A percentile compares a stretch with the other conserved stretches of the same genome.
These are phyloP conservation scores for Podospora bellae-mahoneyi DNA, from an alignment of 495 filamentous ascomycete genomes.

Conservation along the genomic window DNA sequence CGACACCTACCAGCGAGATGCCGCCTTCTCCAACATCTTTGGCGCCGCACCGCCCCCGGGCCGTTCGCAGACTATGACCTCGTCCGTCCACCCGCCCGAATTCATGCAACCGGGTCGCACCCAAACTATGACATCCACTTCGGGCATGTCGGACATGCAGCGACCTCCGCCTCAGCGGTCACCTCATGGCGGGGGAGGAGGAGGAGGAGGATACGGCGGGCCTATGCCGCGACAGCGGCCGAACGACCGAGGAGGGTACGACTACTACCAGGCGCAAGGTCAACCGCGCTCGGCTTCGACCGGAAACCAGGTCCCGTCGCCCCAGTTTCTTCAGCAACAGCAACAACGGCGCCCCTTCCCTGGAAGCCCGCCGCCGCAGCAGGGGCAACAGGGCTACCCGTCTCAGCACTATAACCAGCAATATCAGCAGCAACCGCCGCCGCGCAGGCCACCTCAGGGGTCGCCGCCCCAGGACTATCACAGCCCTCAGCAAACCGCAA, in stretches of 20 bases:
- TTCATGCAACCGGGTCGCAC: conserved; percentile 61
- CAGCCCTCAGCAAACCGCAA: conserved; percentile 48
- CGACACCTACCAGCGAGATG: conserved; percentile 78
- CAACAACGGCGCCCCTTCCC: conserved; percentile 54
- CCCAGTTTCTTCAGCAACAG: conserved; percentile 37
- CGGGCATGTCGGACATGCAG: conserved; percentile 56
- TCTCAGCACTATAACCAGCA: conserved; percentile 14
- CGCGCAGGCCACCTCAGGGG: conserved; percentile 3
- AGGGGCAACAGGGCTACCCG: conserved; percentile 7
- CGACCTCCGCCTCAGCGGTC: conserved; percentile 59
- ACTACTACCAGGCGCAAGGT: conserved; percentile 53
- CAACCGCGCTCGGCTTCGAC: conserved; percentile 42
- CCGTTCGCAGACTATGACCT: conserved; percentile 82
- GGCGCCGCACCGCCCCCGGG: conserved; percentile 82
- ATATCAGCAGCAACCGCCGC: conserved; percentile 25
- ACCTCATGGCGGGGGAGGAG: conserved; percentile 40
- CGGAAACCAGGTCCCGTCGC: conserved; percentile 41
- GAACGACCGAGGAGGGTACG: conserved; percentile 46
- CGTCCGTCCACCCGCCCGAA: conserved; percentile 50
- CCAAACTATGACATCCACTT: conserved; percentile 87
- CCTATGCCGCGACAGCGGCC: conserved; percentile 37
- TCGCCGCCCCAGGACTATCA: conserved; percentile 53
- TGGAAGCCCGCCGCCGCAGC: conserved; percentile 35
- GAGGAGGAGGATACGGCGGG: conserved; percentile 40
- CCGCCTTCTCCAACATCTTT: conserved; percentile 95